These are phyloP conservation scores for Asterophora lycoperdoides DNA, from an alignment of 768 basidiomycete genomes.

Conservation along the genomic window DNA sequence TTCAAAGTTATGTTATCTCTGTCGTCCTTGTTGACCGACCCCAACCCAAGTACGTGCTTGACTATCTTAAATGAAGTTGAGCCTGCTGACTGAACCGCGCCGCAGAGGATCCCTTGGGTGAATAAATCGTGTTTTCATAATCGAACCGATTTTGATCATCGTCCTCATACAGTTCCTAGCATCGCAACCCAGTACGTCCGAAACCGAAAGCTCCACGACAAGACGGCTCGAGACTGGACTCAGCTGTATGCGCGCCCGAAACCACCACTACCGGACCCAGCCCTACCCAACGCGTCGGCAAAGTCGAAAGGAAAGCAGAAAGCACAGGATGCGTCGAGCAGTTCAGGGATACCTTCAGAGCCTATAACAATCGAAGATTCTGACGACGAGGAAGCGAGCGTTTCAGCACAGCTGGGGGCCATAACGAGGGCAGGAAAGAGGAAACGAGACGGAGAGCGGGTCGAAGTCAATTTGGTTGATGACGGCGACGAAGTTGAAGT, in stretches of 20 bases:
- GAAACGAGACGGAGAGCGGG: conserved; percentile 23
- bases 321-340: conserved; percentile 16
- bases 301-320: conserved; percentile 36
- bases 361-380: conserved; percentile 27
- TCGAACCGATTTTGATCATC: not conserved
- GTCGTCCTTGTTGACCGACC: conserved; percentile 89
- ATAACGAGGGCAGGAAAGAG: conserved; percentile 30
- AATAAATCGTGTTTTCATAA: conserved; percentile 12
- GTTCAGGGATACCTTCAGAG: conserved; percentile 13
- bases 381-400: conserved; percentile 19
- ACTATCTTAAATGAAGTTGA: not conserved
- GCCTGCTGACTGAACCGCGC: conserved; percentile 11
- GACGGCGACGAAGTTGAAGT: conserved; percentile 21
- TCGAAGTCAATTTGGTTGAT: conserved; percentile 28
- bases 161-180: conserved; percentile 47
- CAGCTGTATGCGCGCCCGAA: conserved; percentile 50
- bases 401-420: conserved; percentile 2
- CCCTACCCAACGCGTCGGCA: conserved; percentile 11
- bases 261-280: conserved; percentile 17
- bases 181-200: conserved; percentile 68
- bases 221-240: conserved; percentile 77
- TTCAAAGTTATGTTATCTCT: conserved; percentile 95
- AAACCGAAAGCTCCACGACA: conserved; percentile 68
- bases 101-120: conserved; percentile 70
- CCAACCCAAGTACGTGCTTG: conserved; percentile 75